These are phyloP conservation scores for Dryas alaskensis DNA, from an alignment of 306 rosid genomes.

Conservation along the genomic window DNA sequence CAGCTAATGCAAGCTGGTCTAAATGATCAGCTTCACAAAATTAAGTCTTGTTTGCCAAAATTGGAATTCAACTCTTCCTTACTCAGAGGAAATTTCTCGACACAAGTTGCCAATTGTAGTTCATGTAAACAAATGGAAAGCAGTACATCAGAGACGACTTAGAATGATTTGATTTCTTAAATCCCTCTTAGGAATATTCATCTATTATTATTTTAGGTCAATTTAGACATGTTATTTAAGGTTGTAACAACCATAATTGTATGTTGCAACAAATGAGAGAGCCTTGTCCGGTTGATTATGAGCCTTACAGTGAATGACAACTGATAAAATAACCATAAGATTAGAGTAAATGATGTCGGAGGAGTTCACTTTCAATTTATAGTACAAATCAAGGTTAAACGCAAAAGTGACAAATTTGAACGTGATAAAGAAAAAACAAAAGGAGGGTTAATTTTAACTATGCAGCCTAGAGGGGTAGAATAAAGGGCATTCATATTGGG, in stretches of 20 bases:
- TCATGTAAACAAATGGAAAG: slow-evolving; percentile 1
- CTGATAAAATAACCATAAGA: too few relatives aligned
- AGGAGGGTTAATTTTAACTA: too few relatives aligned
- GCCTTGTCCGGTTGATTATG: background rate
- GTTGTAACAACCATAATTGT: slow-evolving; percentile 1
- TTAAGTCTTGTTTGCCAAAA: slow-evolving; percentile 23
- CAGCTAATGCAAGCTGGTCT: slow-evolving; percentile 37
- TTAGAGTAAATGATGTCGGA: too few relatives aligned
- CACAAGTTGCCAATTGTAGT: slow-evolving; percentile 7
- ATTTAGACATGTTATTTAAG: background rate
- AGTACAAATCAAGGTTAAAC: too few relatives aligned
- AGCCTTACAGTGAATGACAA: too few relatives aligned
- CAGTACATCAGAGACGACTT: slow-evolving; percentile 15
- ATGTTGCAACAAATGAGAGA: background rate
- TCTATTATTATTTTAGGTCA: too few relatives aligned
- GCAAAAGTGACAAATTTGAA: too few relatives aligned
- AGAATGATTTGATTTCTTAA: background rate
- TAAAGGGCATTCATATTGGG: too few relatives aligned
- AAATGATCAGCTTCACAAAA: slow-evolving; percentile 26
- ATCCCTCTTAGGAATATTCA: background rate
- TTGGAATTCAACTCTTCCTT: slow-evolving; percentile 12
- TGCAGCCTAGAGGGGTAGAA: too few relatives aligned
- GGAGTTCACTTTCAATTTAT: too few relatives aligned
- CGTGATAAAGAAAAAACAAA: too few relatives aligned
- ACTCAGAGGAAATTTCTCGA: slow-evolving; percentile 24